Evolutionary conservation across 805 yeast genomes (phyloP).

Genomic region (Candida awuae): DNA sequence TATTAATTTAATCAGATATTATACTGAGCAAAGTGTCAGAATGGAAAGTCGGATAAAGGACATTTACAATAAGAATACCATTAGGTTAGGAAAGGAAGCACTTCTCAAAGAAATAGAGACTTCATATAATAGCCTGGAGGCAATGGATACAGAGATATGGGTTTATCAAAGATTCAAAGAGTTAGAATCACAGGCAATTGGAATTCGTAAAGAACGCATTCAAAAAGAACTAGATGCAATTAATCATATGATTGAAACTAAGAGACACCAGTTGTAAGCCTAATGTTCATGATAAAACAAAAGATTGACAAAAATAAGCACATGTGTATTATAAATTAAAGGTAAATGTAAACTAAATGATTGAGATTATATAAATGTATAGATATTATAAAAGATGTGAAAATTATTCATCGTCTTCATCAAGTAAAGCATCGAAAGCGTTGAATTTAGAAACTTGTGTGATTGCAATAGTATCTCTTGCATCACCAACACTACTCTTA

Average conservation of each 20-base stretch:
- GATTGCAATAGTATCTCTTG: conserved; percentile 63
- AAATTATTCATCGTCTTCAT: conserved; percentile 39
- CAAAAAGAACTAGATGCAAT: conserved; percentile 10
- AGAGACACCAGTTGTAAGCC: no score
- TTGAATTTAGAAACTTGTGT: conserved; percentile 61
- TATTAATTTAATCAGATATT: conserved; percentile 1
- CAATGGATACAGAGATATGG: conserved; percentile 4
- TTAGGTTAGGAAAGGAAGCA: background rate
- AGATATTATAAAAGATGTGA: no score
- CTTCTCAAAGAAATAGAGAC: background rate
- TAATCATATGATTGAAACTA: conserved; percentile 2
- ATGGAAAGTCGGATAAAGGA: background rate
- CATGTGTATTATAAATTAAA: no score
- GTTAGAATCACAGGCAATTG: conserved; percentile 6
- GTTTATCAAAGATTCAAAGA: conserved; percentile 2
- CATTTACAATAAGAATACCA: background rate
- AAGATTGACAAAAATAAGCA: no score
- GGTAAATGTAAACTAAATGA: background rate
- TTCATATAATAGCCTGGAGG: background rate
- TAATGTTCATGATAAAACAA: no score
- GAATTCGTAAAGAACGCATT: conserved; percentile 1
- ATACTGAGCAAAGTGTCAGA: conserved; percentile 1
- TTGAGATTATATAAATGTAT: background rate
- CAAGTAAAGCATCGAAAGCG: conserved; percentile 72
- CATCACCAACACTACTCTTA: conserved; percentile 52